A percentile compares a stretch with the other conserved stretches of the same genome.
phyloP scores from a whole-genome alignment of 2,329 filamentous ascomycete genomes.

The Sarocladium kiliense region DNA sequence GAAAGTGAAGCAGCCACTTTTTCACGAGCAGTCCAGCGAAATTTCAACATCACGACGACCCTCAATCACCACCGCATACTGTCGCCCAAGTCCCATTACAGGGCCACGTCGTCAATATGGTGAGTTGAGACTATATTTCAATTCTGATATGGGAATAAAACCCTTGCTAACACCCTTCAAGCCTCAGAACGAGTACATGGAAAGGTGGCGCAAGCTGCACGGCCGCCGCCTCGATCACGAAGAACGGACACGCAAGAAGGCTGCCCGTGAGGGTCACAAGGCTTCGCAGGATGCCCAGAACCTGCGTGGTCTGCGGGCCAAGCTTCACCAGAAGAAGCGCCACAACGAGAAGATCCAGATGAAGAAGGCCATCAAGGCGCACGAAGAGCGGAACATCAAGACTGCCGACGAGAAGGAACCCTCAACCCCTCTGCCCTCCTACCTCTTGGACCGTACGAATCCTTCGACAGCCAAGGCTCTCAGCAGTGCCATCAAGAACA shows the following conservation, averaged over 20 bases:
- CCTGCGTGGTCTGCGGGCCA: conserved; percentile 83
- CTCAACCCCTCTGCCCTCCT: conserved; percentile 79
- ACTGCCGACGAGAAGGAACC: conserved; percentile 74
- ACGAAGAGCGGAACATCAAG: conserved; percentile 96
- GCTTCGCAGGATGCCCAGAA: conserved; percentile 88
- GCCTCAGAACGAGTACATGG: conserved; percentile 78
- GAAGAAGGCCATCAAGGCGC: conserved; percentile 88
- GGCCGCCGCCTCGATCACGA: conserved; percentile 68
- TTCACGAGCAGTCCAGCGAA: conserved; percentile 12
- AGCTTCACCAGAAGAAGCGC: conserved; percentile 88
- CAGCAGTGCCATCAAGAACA: conserved; percentile 88
- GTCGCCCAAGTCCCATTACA: conserved; percentile 15
- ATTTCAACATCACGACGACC: conserved; percentile 17
- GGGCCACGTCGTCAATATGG: conserved; percentile 27
- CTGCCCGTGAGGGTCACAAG: conserved; percentile 85
- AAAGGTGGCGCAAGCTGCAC: conserved; percentile 55
- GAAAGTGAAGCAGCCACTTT: conserved; percentile 10
- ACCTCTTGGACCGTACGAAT: conserved; percentile 80
- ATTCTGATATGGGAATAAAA: neutral
- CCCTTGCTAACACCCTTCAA: conserved; percentile 28
- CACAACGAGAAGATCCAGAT: conserved; percentile 98
- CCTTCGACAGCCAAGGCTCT: conserved; percentile 62
- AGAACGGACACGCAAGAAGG: conserved; percentile 80
- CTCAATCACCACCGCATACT: neutral
- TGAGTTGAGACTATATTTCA: conserved; percentile 15